Evolutionary conservation across 2,329 filamentous ascomycete species (phyloP).

Genomic region (Fusarium phyllophilum): DNA sequence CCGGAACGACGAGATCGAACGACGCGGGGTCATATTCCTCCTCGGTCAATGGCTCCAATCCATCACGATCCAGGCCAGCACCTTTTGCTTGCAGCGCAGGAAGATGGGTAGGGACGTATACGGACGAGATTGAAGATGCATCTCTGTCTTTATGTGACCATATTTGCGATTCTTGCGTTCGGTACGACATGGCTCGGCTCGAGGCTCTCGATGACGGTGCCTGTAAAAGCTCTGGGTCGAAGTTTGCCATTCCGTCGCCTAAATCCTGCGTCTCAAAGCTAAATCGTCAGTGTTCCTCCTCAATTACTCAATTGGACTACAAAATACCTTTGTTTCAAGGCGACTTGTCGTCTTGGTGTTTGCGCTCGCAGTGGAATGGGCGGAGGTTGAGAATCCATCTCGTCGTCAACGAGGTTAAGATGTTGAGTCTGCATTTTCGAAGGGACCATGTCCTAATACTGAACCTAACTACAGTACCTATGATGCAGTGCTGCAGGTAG

Average conservation of each 20-base stretch:
- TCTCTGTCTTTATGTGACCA: slow-evolving; percentile 30
- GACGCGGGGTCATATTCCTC: slow-evolving; percentile 40
- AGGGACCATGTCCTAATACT: not conserved
- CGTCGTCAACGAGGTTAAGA: slow-evolving; percentile 22
- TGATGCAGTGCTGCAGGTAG: not conserved
- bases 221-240: slow-evolving; percentile 9
- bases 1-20: slow-evolving; percentile 38
- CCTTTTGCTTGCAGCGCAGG: slow-evolving; percentile 34
- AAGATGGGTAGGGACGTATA: slow-evolving; percentile 25
- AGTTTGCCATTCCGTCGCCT: slow-evolving; percentile 18
- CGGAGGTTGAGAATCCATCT: slow-evolving; percentile 10
- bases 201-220: slow-evolving; percentile 27
- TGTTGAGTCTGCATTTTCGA: slow-evolving; percentile 17
- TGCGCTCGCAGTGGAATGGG: slow-evolving; percentile 9
- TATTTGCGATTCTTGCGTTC: slow-evolving; percentile 13
- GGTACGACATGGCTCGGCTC: slow-evolving; percentile 27
- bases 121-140: slow-evolving; percentile 32
- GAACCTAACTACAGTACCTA: not conserved
- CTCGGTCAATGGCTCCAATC: slow-evolving; percentile 33
- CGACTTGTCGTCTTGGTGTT: slow-evolving; percentile 9
- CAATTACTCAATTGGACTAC: no score
- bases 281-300: not conserved
- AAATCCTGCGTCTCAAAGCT: slow-evolving; percentile 27
- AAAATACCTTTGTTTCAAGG: slow-evolving; percentile 12
- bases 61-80: slow-evolving; percentile 29